Base-by-base conservation (phyloP, 306 rosid genomes). In the Cucurbita ficifolia region DNA sequence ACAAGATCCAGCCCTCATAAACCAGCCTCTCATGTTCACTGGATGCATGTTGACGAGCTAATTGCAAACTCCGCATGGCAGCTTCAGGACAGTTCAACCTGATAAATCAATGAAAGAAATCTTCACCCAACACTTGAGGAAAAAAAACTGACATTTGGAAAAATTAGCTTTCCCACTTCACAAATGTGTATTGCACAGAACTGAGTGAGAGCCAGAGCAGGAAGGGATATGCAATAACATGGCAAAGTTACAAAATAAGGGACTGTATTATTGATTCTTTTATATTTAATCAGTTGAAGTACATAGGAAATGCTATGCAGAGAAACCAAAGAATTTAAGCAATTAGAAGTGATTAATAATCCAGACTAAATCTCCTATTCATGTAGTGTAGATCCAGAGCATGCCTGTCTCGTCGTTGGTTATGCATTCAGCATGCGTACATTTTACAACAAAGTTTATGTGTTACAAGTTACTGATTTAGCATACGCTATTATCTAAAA, bases 1-100 rank as follows among this genome's bases (percentile, higher is more conserved):
- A 92, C 80, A 92, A 82, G 76, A 92, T 89, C 96, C 97, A 92
- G 39, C 97, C 97, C 81, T 92, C 96, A 45, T 92, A 92, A 73
- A 92, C 96, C 64, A 92, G 85, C 74, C 80, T 81, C 83, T 92
- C 97, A 48, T 92, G 90, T 64, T 89, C 87, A 65, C 87, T 89
- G 70, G 92, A 86, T 75, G 96, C 92, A 79, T 92, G 89, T 71
- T 86, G 86, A 79, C 95, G 96, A 80, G 97, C 96, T 83, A 89
- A 81, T 77, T 92, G 96, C 62, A 92, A 82, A 88, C 97, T 89
- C 76, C 83, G 86, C 97, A 92, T 89, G 5, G 96, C 96, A 29
- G 97, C 90, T 84, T 85, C 90, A 0, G 97, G 92, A 82, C 97
- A 89, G 79, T 85, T 89, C 77, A 92, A 83, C 89, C 97, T 92